These are phyloP conservation scores for Tetrastigma voinierianum DNA, from an alignment of 164 flowering plant species.

Conservation along the genomic window DNA sequence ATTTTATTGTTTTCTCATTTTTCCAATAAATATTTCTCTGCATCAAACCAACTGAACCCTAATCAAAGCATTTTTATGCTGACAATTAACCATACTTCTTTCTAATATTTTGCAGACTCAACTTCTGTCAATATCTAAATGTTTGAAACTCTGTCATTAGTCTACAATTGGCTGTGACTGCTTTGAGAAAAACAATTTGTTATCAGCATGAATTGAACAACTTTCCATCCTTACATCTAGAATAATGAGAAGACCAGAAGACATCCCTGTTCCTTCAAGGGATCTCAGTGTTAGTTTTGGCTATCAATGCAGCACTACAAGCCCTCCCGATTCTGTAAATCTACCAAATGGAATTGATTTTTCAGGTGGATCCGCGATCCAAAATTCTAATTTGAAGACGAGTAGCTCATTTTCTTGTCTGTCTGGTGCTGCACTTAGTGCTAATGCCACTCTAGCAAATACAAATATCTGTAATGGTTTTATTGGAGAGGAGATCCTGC, in stretches of 20 bases:
- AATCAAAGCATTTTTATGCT: too few species aligned
- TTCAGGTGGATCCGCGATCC: background rate
- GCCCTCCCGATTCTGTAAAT: background rate
- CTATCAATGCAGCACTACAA: conserved; percentile 3
- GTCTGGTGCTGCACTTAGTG: conserved; percentile 9
- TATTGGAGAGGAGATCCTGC: conserved; percentile 5
- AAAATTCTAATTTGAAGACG: background rate
- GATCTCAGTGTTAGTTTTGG: conserved; percentile 7
- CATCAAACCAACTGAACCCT: too few species aligned
- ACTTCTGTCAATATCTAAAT: background rate
- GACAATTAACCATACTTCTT: too few species aligned
- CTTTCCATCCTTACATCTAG: background rate
- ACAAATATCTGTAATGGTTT: conserved; percentile 4
- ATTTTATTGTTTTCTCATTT: too few species aligned
- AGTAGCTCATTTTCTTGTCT: conserved; percentile 7
- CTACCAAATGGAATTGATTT: background rate
- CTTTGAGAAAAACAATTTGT: background rate
- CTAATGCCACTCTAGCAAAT: conserved; percentile 6
- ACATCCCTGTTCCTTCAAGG: conserved; percentile 4
- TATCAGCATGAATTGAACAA: background rate
- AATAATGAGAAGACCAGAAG: background rate
- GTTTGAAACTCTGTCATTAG: conserved; percentile 1
- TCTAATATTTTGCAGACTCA: background rate
- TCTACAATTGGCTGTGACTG: background rate
- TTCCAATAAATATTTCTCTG: too few species aligned